Evolutionary conservation across 352 stramenopile species (phyloP).

Genomic region (Phytophthora pseudosyringae): DNA sequence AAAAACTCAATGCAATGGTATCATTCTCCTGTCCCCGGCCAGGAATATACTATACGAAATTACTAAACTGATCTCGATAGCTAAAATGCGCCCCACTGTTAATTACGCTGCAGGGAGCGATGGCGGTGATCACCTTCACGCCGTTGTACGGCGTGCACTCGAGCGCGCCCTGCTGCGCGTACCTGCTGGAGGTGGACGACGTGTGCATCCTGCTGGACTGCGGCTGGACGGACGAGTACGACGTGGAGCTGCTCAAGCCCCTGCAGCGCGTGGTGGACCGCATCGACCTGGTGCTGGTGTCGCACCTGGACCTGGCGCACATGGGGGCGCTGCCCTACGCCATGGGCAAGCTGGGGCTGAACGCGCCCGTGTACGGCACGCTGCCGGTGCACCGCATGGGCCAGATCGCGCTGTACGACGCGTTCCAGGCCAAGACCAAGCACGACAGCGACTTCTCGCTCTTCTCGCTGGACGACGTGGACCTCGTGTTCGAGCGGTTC

Average conservation of each 20-base stretch:
- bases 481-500: constrained; percentile 93
- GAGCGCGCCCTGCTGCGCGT: constrained; percentile 81
- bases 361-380: constrained; percentile 93
- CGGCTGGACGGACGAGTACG: constrained; percentile 91
- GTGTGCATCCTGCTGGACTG: constrained; percentile 93
- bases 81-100: not conserved
- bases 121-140: constrained; percentile 93
- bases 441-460: constrained; percentile 92
- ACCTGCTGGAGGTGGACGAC: constrained; percentile 92
- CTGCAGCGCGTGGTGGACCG: constrained; percentile 84
- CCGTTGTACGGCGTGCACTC: constrained; percentile 89
- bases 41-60: not conserved
- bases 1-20: too few species aligned
- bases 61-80: not conserved
- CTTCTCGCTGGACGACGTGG: constrained; percentile 94
- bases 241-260: constrained; percentile 82
- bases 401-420: constrained; percentile 97
- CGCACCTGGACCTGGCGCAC: constrained; percentile 89
- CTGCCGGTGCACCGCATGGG: constrained; percentile 97
- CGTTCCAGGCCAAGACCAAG: constrained; percentile 92
- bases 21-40: not conserved
- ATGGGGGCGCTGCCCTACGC: constrained; percentile 92
- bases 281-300: constrained; percentile 91
- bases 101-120: constrained; percentile 23
- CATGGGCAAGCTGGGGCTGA: constrained; percentile 84